These are phyloP conservation scores for Helichrysum umbraculigerum DNA, from an alignment of 129 eudicot species.

Conservation along the genomic window DNA sequence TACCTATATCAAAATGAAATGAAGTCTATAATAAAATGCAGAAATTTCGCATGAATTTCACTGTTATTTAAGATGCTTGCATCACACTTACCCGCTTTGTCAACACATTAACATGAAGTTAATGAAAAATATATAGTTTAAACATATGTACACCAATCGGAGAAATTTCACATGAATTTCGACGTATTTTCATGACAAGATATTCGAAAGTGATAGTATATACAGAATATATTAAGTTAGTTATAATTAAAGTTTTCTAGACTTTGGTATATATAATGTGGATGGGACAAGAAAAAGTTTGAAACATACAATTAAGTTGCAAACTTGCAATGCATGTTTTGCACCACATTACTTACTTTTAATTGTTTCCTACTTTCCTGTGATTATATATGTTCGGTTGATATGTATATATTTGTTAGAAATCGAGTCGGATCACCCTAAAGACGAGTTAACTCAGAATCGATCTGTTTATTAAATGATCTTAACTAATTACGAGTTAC, in stretches of 20 bases:
- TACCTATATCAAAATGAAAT: not conserved
- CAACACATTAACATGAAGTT: not conserved
- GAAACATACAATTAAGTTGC: no score
- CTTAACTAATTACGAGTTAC: no score
- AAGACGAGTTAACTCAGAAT: no score
- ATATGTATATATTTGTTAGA: no score
- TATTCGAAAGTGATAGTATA: not conserved
- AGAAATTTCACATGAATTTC: constrained; percentile 26
- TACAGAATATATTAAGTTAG: constrained; percentile 18
- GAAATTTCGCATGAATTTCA: constrained; percentile 16
- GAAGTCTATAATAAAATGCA: not conserved
- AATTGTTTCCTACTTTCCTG: no score
- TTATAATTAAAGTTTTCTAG: constrained; percentile 9
- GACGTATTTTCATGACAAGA: constrained; percentile 21
- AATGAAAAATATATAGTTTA: not conserved
- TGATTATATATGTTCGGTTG: no score
- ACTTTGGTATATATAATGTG: constrained; percentile 7
- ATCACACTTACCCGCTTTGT: not conserved
- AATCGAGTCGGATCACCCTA: no score
- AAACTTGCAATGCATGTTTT: constrained; percentile 12
- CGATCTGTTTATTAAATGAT: no score
- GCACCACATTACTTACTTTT: not conserved
- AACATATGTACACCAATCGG: not conserved
- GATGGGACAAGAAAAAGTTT: constrained; percentile 12
- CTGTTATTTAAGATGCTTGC: not conserved